These are phyloP conservation scores for Mycocentrospora acerina DNA, from an alignment of 2,329 filamentous ascomycete genomes.

Conservation along the genomic window DNA sequence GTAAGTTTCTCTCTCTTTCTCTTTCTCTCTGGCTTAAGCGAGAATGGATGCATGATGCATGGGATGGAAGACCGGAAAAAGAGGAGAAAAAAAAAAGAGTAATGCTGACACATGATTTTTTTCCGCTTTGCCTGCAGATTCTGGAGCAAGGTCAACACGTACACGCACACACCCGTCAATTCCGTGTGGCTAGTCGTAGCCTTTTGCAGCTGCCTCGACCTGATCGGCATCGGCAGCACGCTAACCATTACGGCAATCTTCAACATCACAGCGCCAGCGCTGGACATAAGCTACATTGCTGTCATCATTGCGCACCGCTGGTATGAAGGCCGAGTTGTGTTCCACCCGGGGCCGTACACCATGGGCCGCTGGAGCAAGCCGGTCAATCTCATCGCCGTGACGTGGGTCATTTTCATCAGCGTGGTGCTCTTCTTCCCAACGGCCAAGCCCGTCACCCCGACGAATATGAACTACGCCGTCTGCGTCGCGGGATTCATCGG, in stretches of 20 bases:
- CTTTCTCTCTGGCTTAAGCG: too few relatives aligned
- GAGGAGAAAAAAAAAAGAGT: too few relatives aligned
- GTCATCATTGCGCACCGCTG: conserved; percentile 61
- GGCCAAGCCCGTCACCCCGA: conserved; percentile 44
- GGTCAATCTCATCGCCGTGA: conserved; percentile 58
- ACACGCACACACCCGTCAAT: conserved; percentile 62
- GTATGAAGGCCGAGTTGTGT: conserved; percentile 55
- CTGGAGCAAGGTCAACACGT: conserved; percentile 54
- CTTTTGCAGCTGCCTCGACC: conserved; percentile 55
- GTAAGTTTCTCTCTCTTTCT: conserved; percentile 36
- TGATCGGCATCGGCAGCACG: conserved; percentile 55
- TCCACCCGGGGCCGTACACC: conserved; percentile 60
- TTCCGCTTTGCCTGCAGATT: conserved; percentile 39
- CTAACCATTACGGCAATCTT: conserved; percentile 54
- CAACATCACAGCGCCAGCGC: conserved; percentile 50
- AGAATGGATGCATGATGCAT: too few relatives aligned
- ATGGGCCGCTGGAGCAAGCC: conserved; percentile 58
- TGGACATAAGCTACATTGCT: conserved; percentile 59
- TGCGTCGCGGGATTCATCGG: conserved; percentile 53
- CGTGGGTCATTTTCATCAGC: conserved; percentile 65
- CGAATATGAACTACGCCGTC: conserved; percentile 53
- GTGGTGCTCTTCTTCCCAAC: conserved; percentile 58
- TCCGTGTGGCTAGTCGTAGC: conserved; percentile 65
- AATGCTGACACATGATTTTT: too few relatives aligned
- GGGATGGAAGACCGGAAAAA: too few relatives aligned